Conservation (phyloP, 2,329 filamentous ascomycete species). For the Colletotrichum sp. region DNA sequence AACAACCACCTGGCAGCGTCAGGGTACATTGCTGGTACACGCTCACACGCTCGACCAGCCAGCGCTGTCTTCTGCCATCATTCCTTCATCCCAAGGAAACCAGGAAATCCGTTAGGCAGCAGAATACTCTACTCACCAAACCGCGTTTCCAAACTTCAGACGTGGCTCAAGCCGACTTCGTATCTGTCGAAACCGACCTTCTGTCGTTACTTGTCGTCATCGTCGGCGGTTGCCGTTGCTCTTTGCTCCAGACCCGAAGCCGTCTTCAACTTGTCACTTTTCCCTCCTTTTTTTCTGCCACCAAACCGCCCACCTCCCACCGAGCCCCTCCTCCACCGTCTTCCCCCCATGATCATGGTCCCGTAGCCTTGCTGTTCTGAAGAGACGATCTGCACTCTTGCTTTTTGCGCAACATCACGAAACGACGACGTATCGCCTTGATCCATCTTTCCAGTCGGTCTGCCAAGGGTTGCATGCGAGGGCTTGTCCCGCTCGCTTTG, state of each 20-base stretch:
- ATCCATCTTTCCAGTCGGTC: background rate
- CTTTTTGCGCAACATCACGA: background rate
- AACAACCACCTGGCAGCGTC: background rate
- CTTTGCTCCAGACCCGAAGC: background rate
- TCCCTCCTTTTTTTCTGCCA: conserved; percentile 14
- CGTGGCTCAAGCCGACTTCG: conserved; percentile 5
- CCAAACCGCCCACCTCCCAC: conserved; percentile 3
- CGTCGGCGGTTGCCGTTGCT: background rate
- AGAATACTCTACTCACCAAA: conserved; percentile 6
- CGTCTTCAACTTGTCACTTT: conserved; percentile 1
- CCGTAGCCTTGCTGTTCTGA: conserved; percentile 17
- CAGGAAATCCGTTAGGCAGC: conserved; percentile 18
- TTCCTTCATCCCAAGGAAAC: conserved; percentile 11
- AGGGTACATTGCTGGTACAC: background rate
- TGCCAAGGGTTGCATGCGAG: background rate
- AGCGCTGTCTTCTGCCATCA: conserved; percentile 4
- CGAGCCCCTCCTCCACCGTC: conserved; percentile 17
- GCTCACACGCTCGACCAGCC: conserved; percentile 2
- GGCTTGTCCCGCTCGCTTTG: conserved; percentile 14
- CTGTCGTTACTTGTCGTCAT: conserved; percentile 8
- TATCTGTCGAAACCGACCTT: background rate
- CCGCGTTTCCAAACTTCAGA: background rate
- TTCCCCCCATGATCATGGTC: conserved; percentile 17
- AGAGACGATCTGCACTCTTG: conserved; percentile 7
- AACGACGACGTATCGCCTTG: background rate